phyloP scores from a whole-genome alignment of 2,329 filamentous ascomycete genomes.

The Diaporthe sp. region DNA sequence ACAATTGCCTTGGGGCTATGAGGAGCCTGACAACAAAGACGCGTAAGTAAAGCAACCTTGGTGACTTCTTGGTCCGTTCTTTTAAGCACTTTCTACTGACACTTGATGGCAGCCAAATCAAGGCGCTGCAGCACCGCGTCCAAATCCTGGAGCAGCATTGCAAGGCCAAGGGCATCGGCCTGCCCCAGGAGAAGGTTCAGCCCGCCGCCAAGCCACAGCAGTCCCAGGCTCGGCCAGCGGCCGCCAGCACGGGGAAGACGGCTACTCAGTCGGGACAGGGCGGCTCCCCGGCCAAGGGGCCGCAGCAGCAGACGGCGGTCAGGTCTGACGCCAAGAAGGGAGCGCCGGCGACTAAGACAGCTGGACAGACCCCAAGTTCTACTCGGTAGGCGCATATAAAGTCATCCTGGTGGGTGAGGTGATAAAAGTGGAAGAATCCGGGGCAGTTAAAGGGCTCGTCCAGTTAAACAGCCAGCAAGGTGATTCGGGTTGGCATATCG shows the following conservation, averaged over 20 bases:
- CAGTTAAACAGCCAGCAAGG: neutral
- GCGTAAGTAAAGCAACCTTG: neutral
- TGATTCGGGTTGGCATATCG: neutral
- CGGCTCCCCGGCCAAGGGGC: neutral
- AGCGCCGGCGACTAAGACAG: neutral
- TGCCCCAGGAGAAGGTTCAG: neutral
- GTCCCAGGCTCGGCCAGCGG: neutral
- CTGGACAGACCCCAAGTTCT: neutral
- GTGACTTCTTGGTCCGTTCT: too few relatives aligned
- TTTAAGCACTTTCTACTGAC: neutral
- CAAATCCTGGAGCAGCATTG: conserved; percentile 11
- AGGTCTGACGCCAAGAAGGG: neutral
- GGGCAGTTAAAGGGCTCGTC: neutral
- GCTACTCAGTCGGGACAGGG: neutral
- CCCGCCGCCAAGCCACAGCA: neutral
- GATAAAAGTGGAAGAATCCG: neutral
- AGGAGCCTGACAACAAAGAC: conserved; percentile 8
- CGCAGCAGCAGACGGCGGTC: conserved; percentile 1
- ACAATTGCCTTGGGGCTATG: conserved; percentile 11
- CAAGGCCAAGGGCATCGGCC: conserved; percentile 13
- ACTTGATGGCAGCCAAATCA: neutral
- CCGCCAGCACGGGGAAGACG: neutral
- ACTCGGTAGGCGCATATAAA: neutral
- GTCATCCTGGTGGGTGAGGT: neutral
- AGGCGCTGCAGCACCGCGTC: neutral